Evolutionary conservation across 768 basidiomycete genomes (phyloP).

Genomic region (Mycena kentingensis): DNA sequence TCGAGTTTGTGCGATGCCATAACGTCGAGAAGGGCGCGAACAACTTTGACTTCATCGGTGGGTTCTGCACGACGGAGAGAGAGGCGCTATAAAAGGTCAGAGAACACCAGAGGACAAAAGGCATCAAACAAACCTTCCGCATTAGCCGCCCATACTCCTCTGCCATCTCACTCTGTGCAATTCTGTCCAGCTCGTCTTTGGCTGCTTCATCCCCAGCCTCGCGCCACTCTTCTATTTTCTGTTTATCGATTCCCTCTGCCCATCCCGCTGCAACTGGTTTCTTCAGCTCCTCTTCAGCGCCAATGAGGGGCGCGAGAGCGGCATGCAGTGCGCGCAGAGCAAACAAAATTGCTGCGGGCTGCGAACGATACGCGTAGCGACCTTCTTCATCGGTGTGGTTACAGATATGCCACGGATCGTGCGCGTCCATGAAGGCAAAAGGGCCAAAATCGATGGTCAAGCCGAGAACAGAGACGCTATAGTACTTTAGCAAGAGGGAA

Average conservation of each 20-base stretch:
- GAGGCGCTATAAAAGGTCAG: slow-evolving; percentile 57
- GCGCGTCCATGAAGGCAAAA: slow-evolving; percentile 95
- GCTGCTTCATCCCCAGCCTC: slow-evolving; percentile 53
- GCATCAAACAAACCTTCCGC: slow-evolving; percentile 54
- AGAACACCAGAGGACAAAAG: background rate
- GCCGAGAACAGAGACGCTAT: slow-evolving; percentile 71
- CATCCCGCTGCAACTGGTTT: slow-evolving; percentile 61
- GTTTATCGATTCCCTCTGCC: slow-evolving; percentile 54
- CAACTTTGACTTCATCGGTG: slow-evolving; percentile 61
- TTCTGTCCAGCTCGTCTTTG: slow-evolving; percentile 61
- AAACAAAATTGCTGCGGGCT: slow-evolving; percentile 80
- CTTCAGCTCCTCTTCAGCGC: slow-evolving; percentile 68
- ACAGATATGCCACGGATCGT: slow-evolving; percentile 82
- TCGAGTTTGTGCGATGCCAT: slow-evolving; percentile 79
- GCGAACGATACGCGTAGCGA: slow-evolving; percentile 73
- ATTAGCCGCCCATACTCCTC: slow-evolving; percentile 69
- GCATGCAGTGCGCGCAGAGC: slow-evolving; percentile 78
- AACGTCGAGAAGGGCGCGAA: slow-evolving; percentile 71
- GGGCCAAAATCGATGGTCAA: slow-evolving; percentile 85
- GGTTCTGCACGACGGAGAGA: slow-evolving; percentile 61
- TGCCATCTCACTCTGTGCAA: slow-evolving; percentile 60
- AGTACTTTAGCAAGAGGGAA: background rate
- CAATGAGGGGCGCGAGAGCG: slow-evolving; percentile 82
- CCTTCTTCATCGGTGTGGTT: slow-evolving; percentile 84
- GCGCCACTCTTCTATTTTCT: slow-evolving; percentile 64